Evolutionary conservation across 495 filamentous ascomycete genomes (phyloP), one percentile per base, ranked within the genome.

Genomic region (Penicillium lividum): DNA sequence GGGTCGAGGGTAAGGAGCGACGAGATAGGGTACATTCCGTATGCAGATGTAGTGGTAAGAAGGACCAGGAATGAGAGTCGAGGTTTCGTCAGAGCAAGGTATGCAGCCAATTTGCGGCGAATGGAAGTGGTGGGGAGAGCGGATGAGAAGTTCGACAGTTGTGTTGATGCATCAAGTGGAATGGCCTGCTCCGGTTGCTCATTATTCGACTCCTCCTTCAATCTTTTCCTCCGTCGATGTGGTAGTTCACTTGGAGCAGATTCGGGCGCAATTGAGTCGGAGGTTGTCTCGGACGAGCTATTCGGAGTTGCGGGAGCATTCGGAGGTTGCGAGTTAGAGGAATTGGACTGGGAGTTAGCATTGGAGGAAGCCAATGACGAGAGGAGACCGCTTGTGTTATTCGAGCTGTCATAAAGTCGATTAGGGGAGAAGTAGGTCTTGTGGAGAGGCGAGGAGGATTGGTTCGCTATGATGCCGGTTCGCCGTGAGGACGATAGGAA

Each of bases 21-120:
- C 27, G 86, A 85, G 7, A 96, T 88, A 0, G 94, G 94, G 70
- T 95, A 98, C 59, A 98, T 83, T 7, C 90, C 89, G 73, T 98
- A 98, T 29, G 94, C 87, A 3, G 92, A 87, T 57, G 92, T 96
- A 10, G 95, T 92, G 0, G 92, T 91, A 49, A 98, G 86, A 33
- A 97, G 86, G 56, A 98, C 88, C 27, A 98, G 81, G 57, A 97
- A 88, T 13, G 92, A 93, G 43, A 98, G 85, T 44, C 95, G 91
- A 5, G 94, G 94, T 74, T 98, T 98, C 27, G 91, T 89, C 64
- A 98, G 87, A 7, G 94, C 90, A 63, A 98, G 88, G 67, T 89
- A 91, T 36, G 91, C 86, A n/a, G 92, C 89, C 51, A 94, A 62
- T 40, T 83, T 81, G 57, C 92, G 89, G 46, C 88, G 85, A 51